A percentile compares a stretch with the other conserved stretches of the same genome.
Evolutionary conservation across 164 flowering plant species (phyloP).

Genomic region (Litsea cubeba): DNA sequence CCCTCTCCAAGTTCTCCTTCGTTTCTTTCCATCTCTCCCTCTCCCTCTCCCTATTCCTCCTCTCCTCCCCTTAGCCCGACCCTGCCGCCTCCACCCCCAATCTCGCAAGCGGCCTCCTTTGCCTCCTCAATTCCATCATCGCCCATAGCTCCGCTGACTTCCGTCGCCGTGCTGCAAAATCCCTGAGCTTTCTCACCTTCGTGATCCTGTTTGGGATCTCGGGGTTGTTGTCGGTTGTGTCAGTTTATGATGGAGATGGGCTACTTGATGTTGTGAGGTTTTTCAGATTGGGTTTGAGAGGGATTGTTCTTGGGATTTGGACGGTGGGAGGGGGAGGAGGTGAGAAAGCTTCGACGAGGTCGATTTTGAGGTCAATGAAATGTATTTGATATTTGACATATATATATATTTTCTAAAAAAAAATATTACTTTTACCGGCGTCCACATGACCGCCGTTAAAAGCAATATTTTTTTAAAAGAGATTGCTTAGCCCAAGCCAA

Average conservation of each 20-base stretch:
- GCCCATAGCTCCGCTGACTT: conserved; percentile 17
- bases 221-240: conserved; percentile 19
- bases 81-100: conserved; percentile 35
- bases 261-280: conserved; percentile 22
- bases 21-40: conserved; percentile 23
- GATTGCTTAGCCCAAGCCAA: no score
- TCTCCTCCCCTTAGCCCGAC: conserved; percentile 36
- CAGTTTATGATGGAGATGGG: conserved; percentile 20
- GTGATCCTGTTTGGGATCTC: conserved; percentile 19
- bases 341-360: no score
- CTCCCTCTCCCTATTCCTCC: conserved; percentile 20
- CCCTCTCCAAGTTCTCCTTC: conserved; percentile 10
- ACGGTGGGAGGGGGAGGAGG: no score
- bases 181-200: conserved; percentile 31
- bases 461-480: no score
- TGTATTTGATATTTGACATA: no score
- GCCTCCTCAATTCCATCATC: conserved; percentile 27
- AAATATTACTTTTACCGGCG: no score
- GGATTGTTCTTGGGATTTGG: conserved; percentile 49
- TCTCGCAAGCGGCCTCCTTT: conserved; percentile 30
- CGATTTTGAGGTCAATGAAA: no score
- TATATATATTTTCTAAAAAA: no score
- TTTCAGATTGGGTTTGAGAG: no score
- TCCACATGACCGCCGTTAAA: no score
- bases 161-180: conserved; percentile 34